A percentile compares a stretch with the other conserved stretches of the same genome.
phyloP scores from a whole-genome alignment of 768 basidiomycete species.

The Phlebiopsis gigantea region DNA sequence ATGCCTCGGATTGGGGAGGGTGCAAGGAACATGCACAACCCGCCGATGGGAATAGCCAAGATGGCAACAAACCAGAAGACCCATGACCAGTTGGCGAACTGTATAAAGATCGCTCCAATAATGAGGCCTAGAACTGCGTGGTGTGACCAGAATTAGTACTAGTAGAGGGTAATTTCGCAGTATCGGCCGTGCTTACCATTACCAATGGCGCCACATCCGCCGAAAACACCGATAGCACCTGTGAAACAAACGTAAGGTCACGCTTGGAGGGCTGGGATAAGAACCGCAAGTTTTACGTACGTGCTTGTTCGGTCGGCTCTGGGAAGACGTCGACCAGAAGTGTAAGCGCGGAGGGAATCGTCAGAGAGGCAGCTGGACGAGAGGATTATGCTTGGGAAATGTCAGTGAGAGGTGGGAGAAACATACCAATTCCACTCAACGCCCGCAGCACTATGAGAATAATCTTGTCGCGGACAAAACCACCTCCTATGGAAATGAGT shows the following conservation, averaged over 20 bases:
- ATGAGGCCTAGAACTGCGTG: constrained; percentile 26
- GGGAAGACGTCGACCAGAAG: constrained; percentile 44
- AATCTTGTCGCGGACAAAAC: constrained; percentile 28
- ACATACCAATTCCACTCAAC: constrained; percentile 25
- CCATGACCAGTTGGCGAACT: constrained; percentile 36
- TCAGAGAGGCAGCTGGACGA: constrained; percentile 33
- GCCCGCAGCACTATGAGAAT: constrained; percentile 28
- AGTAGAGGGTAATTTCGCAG: not conserved
- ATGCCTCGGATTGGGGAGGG: constrained; percentile 15
- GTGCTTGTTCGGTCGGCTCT: constrained; percentile 36
- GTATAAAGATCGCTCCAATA: constrained; percentile 33
- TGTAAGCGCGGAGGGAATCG: constrained; percentile 36
- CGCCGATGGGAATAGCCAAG: constrained; percentile 29
- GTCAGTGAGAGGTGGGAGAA: not conserved
- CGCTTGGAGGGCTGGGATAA: not conserved
- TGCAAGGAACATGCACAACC: constrained; percentile 26
- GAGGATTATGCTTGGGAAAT: not conserved
- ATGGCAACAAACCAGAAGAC: constrained; percentile 43
- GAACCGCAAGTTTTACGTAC: constrained; percentile 5
- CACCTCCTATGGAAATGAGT: constrained; percentile 25
- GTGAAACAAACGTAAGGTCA: not conserved
- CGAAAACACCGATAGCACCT: constrained; percentile 38
- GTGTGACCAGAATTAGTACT: not conserved
- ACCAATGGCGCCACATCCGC: constrained; percentile 39
- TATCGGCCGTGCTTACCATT: constrained; percentile 27